Evolutionary conservation across 371 early-diverging fungal genomes (phyloP), one percentile per base, ranked within the genome.

Genomic region (Umbelopsis sp.): DNA sequence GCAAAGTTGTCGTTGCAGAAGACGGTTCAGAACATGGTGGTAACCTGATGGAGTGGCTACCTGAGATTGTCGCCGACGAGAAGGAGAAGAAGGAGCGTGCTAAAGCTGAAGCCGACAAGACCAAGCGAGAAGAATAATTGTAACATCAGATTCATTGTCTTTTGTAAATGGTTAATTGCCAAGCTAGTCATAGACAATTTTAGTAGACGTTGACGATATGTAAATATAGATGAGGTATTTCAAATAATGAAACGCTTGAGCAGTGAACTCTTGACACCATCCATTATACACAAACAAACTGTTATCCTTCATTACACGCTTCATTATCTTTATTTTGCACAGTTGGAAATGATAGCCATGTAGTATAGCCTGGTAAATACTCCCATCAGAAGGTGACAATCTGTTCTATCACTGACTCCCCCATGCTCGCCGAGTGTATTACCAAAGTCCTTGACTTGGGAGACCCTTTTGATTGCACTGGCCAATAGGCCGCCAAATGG

Each of bases 31-130:
- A 70, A 25, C 57, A 69, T n/a, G 24, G 72, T 9, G 72, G 73
- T 0, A 72, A 81, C 64, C 68, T 83, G 38, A 74, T 83, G 77
- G 81, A 83, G 63, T 83, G 81, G 81, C 29, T 81, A 25, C 84
- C 84, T 3, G 80, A 83, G 4, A 73, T 83, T 51, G 72, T 71
- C 20, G 72, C 76, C 48, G 79, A 81, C 50, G 83, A 83, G 63
- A 76, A 72, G 14, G 20, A 51, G n/a, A 79, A 72, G 50, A 79
- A 77, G 65, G 77, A 71, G 11, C 66, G 68, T 25, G 76, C 76
- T 11, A 72, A 74, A 29, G n/a, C 63, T 37, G 70, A 70, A 44
- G 78, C 78, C 14, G 76, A 77, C 45, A 70, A 70, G 35, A 46
- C 71, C 24, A 65, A 66, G 69, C 48, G 38, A 44, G 14, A 41